These are phyloP conservation scores for Argentina anserina DNA, from an alignment of 306 rosid species.

Conservation along the genomic window DNA sequence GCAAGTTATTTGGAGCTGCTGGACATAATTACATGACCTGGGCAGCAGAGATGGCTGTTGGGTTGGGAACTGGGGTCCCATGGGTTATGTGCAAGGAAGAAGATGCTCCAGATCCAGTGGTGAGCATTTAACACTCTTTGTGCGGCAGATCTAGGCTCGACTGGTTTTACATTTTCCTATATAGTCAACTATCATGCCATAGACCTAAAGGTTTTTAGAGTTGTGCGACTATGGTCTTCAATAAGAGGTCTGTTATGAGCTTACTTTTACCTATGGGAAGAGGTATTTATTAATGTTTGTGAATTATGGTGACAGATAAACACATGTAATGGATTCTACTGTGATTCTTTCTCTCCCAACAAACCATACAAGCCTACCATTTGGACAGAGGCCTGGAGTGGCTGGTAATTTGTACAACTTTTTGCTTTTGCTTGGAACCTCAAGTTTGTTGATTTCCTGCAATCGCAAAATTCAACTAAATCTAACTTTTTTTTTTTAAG, in stretches of 20 bases:
- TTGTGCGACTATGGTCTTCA: neutral
- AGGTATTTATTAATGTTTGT: slow-evolving; percentile 22
- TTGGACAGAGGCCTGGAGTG: slow-evolving; percentile 99
- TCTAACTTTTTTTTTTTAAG: slow-evolving; percentile 36
- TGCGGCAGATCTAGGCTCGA: slow-evolving; percentile 5
- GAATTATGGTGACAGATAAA: slow-evolving; percentile 62
- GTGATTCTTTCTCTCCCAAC: slow-evolving; percentile 86
- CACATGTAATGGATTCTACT: slow-evolving; percentile 95
- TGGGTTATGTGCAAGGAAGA: slow-evolving; percentile 99
- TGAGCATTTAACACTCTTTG: slow-evolving; percentile 32
- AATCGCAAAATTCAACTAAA: neutral
- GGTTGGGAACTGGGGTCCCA: slow-evolving; percentile 89
- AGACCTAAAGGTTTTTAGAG: neutral
- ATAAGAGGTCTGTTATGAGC: neutral
- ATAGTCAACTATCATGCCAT: neutral
- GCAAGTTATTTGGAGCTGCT: slow-evolving; percentile 74
- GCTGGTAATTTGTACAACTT: slow-evolving; percentile 62
- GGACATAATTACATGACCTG: slow-evolving; percentile 82
- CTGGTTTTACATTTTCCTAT: neutral
- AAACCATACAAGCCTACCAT: slow-evolving; percentile 87
- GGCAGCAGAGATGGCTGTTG: slow-evolving; percentile 98
- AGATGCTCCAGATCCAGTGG: slow-evolving; percentile 99
- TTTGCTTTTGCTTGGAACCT: slow-evolving; percentile 11
- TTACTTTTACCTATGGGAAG: slow-evolving; percentile 2
- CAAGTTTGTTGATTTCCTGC: neutral